Conservation (phyloP, 139 green algal genomes). For the Penium margaritaceum region DNA sequence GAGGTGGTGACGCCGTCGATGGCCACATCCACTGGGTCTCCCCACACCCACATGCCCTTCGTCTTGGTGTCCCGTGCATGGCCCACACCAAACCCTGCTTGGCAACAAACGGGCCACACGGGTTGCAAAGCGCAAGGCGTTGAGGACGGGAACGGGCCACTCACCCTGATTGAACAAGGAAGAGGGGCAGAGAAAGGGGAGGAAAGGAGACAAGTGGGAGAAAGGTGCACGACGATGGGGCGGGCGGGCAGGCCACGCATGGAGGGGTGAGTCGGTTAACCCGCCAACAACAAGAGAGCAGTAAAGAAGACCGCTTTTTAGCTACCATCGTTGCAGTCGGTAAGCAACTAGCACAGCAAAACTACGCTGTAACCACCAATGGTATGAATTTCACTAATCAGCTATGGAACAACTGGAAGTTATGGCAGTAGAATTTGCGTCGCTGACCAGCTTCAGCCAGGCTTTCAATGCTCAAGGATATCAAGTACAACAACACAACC, state of each 20-base stretch:
- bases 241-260: not conserved
- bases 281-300: too few relatives aligned
- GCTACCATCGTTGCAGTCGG: too few relatives aligned
- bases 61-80: constrained; percentile 84
- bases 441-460: too few relatives aligned
- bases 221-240: too few relatives aligned
- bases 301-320: too few relatives aligned
- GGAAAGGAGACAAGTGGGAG: not conserved
- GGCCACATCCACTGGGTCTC: constrained; percentile 54
- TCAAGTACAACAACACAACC: too few relatives aligned
- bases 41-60: constrained; percentile 71
- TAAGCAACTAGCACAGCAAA: too few relatives aligned
- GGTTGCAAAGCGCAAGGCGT: not conserved
- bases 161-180: not conserved
- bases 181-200: not conserved
- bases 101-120: not conserved
- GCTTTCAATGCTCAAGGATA: too few relatives aligned
- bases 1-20: constrained; percentile 32
- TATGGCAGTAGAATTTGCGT: too few relatives aligned
- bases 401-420: too few relatives aligned
- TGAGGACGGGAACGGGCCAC: not conserved
- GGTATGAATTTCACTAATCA: too few relatives aligned
- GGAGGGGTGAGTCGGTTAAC: not conserved
- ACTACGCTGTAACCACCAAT: too few relatives aligned
- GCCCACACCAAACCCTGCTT: constrained; percentile 78